Base-by-base conservation (phyloP, 164 flowering plant genomes). In the Liriodendron chinense region DNA sequence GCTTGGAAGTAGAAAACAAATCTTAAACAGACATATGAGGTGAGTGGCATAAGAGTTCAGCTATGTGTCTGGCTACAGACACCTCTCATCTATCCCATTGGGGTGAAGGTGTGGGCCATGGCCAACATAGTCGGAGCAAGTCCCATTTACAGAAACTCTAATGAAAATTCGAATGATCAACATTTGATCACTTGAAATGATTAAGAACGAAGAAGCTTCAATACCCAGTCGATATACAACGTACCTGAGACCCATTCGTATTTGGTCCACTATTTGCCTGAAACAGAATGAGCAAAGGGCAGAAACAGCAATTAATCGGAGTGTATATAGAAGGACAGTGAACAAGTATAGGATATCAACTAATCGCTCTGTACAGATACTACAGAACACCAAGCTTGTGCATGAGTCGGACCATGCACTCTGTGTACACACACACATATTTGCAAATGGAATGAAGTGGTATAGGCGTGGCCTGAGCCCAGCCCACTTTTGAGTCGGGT, bases 241-340 rank as follows among this genome's bases (percentile, higher is more conserved):
- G 0, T 81, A 96, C 99, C 99, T 94, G 99, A 71, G 91, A 91
- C 9, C 99, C 99, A 84, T 96, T 96, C 24, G 97, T 85, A 79
- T 83, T 83, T 50, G 91, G 91, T 69, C 99, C 98, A 78, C 98
- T 96, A 78, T 96, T 96, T 74, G 99, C 99, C 99, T 96, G 93
- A 84, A 78, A 57, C 14, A 69, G 69, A 74, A 22, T 24, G 68
- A 65, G 26, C 28, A 72, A 77, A 53, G 18, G 18, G 8, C 18
- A 16, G 8, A 10, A 53, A 10, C 59, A 53, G 18, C 59, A 53
- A 16, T 10, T 53, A 53, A 53, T 10, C 18, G 8, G 43, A 3
- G 43, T 34, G 6, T 34, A 34, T 4, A 34, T 34, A 34, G 43
- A 34, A 34, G 3, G 43, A 34, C 7, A 34, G 43, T 34, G 43